phyloP scores from a whole-genome alignment of 495 filamentous ascomycete species.

The Neurospora sp. region DNA sequence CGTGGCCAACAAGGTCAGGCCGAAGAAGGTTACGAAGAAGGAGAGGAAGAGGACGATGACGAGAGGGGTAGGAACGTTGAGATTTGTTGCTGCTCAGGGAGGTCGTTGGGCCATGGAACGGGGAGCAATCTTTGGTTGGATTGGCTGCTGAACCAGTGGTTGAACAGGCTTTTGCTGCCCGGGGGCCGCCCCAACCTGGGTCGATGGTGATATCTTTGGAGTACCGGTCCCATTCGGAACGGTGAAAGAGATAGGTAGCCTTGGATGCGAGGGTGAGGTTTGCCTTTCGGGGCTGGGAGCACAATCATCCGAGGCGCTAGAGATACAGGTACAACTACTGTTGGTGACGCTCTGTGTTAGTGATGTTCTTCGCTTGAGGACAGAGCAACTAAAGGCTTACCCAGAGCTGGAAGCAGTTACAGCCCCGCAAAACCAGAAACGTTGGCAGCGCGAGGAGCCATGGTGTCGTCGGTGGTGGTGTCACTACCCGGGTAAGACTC shows the following conservation, averaged over 20 bases:
- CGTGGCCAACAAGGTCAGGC: background rate
- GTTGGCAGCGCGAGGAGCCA: background rate
- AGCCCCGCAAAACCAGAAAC: slow-evolving; percentile 14
- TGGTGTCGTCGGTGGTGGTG: background rate
- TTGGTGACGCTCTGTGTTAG: too few species aligned
- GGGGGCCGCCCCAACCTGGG: background rate
- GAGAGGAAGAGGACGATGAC: background rate
- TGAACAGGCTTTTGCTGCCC: slow-evolving; percentile 25
- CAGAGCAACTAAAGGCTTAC: too few species aligned
- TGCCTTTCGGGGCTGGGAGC: background rate
- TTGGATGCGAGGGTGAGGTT: too few species aligned
- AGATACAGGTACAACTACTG: too few species aligned
- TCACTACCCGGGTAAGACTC: slow-evolving; percentile 7
- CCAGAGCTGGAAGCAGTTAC: too few species aligned
- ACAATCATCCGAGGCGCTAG: too few species aligned
- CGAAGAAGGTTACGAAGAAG: background rate
- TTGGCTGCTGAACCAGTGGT: slow-evolving; percentile 12
- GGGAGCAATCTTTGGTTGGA: background rate
- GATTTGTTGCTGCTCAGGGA: background rate
- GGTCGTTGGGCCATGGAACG: background rate
- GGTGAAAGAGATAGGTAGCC: too few species aligned
- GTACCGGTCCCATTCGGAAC: too few species aligned
- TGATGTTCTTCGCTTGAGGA: too few species aligned
- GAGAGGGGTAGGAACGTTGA: background rate
- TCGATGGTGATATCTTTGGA: too few species aligned